A percentile compares a stretch with the other conserved stretches of the same genome.
phyloP scores from a whole-genome alignment of 2,329 filamentous ascomycete genomes.

The Ceratocystis destructans region DNA sequence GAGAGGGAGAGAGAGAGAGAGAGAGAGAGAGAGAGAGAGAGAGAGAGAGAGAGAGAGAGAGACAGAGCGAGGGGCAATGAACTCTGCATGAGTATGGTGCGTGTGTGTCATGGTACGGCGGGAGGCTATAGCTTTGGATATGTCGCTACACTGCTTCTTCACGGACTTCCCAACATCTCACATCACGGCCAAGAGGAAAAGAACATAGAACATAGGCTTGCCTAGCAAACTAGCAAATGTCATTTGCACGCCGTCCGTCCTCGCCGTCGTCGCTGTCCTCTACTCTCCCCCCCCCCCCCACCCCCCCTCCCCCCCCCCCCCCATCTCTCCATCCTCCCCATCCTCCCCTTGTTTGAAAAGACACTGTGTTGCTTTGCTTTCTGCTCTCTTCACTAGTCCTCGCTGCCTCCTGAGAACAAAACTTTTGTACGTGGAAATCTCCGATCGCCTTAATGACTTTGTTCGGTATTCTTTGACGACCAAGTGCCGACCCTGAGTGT shows the following conservation, averaged over 20 bases:
- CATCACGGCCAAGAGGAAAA: no score
- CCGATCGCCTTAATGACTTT: neutral
- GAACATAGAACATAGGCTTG: no score
- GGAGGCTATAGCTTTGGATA: neutral
- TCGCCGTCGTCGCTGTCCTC: neutral
- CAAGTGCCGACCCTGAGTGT: neutral
- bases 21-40: no score
- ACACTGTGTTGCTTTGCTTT: neutral
- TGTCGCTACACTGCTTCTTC: no score
- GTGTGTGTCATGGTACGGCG: neutral
- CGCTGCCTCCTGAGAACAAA: neutral
- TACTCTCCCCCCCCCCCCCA: no score
- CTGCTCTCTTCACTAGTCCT: neutral
- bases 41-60: no score
- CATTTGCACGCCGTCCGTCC: neutral
- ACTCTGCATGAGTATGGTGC: neutral
- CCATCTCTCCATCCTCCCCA: neutral
- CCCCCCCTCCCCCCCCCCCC: no score
- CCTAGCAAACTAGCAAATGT: neutral
- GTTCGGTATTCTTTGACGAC: neutral
- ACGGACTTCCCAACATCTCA: no score
- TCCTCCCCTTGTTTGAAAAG: neutral
- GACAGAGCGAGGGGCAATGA: neutral
- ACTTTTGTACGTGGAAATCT: neutral
- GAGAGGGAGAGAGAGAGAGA: no score